Conservation (phyloP, 805 yeast genomes). For the Lipomyces yamadae region DNA sequence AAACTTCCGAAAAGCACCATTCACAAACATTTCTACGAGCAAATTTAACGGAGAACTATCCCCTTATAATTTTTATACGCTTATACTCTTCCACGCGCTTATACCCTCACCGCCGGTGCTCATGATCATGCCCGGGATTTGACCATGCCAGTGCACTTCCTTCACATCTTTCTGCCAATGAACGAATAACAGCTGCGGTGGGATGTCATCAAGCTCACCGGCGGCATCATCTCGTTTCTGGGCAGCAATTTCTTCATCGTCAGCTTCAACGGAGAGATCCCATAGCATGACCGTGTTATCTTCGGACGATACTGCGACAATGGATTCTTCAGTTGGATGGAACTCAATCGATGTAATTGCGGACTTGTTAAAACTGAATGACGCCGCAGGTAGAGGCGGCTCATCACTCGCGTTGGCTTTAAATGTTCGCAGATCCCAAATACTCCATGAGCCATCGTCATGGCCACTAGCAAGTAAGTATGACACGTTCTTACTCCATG, state of each 20-base stretch:
- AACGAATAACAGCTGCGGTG: conserved; percentile 92
- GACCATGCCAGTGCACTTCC: conserved; percentile 97
- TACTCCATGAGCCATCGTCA: conserved; percentile 96
- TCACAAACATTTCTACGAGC: not conserved
- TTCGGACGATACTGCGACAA: conserved; percentile 92
- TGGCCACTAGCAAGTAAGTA: conserved; percentile 93
- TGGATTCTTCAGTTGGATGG: conserved; percentile 94
- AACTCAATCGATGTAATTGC: conserved; percentile 92
- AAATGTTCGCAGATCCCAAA: conserved; percentile 94
- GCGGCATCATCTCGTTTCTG: conserved; percentile 73
- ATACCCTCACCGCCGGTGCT: conserved; percentile 96
- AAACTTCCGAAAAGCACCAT: not conserved
- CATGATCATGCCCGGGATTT: conserved; percentile 93
- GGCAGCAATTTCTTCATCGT: conserved; percentile 91
- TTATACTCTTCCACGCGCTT: conserved; percentile 94
- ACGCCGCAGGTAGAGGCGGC: conserved; percentile 82
- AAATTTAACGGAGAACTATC: not conserved
- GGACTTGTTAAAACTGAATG: conserved; percentile 91
- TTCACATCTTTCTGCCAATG: conserved; percentile 98
- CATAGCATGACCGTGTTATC: conserved; percentile 96
- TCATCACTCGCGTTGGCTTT: conserved; percentile 54
- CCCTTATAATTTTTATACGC: conserved; percentile 58
- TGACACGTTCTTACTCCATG: conserved; percentile 89
- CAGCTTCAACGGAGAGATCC: conserved; percentile 99
- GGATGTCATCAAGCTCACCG: conserved; percentile 79